Evolutionary conservation across 106 monocot species (phyloP), one percentile per base, ranked within the genome.

Genomic region (Apostasia ramifera): DNA sequence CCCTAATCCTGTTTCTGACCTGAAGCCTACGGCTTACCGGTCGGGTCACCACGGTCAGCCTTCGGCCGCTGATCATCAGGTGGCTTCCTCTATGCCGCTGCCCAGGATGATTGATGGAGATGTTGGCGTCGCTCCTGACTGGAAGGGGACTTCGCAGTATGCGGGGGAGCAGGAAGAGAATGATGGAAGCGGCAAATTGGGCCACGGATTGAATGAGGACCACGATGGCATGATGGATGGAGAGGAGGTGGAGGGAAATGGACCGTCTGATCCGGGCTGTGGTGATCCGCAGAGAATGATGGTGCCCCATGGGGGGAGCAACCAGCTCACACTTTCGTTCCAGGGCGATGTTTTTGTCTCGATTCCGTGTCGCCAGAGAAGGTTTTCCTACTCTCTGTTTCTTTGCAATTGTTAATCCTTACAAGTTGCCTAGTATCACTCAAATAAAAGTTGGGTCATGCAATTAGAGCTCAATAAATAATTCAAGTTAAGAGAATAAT

Each of bases 341-440:
- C 93, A 93, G 73, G 86, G 89, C 38, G 89, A 93, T 69, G 93
- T 89, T 57, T 93, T 84, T 38, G 93, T 93, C 3, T 93, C 66
- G 93, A 93, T 67, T 86, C 86, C n/a, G 89, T 93, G 44, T 93
- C 93, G 7, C 93, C 93, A 1, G 93, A 93, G 61, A 93, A 93
- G 89, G 93, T 93, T 1, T 12, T 0, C 15, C 6, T 5, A 46
- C 43, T 48, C 11, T 47, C 40, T 43, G 6, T 61, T 6, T 40
- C 6, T 40, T 40, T 60, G 13, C 26, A 26, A 26, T 26, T 26
- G 26, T 26, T 26, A 26, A 26, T 26, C 26, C 26, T 26, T 26
- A 26, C 26, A 26, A 26, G 26, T 26, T 26, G 26, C 26, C 26
- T 26, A 26, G 26, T 26, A 26, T 26, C 26, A 26, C 26, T 26